These are phyloP conservation scores for Adansonia digitata DNA, from an alignment of 345 rosid genomes.

Conservation along the genomic window DNA sequence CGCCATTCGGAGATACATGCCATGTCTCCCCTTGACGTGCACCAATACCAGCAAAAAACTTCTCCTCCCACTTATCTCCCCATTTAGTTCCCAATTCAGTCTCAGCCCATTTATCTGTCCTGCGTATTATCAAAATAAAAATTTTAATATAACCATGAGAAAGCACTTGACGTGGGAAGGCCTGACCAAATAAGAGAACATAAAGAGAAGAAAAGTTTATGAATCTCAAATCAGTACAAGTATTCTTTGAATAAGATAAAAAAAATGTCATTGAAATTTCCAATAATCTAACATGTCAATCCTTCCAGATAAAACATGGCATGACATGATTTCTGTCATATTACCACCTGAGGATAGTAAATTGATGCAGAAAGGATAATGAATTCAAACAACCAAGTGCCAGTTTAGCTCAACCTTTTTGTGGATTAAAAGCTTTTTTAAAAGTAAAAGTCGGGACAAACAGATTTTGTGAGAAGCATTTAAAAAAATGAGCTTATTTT, in stretches of 20 bases:
- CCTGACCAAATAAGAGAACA: neutral
- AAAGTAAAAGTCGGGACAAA: too few relatives aligned
- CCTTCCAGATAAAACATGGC: neutral
- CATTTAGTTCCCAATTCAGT: slow-evolving; percentile 96
- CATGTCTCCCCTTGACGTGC: slow-evolving; percentile 99
- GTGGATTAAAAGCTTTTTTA: too few relatives aligned
- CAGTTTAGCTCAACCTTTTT: too few relatives aligned
- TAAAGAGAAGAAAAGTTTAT: neutral
- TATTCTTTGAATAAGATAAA: neutral
- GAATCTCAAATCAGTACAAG: neutral
- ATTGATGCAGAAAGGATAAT: neutral
- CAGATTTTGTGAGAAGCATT: too few relatives aligned
- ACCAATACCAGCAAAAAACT: slow-evolving; percentile 91
- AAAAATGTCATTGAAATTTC: neutral
- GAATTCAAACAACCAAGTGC: neutral
- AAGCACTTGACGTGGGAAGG: neutral
- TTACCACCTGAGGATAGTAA: neutral
- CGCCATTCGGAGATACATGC: slow-evolving; percentile 82
- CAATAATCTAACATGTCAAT: neutral
- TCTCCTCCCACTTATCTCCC: slow-evolving; percentile 99
- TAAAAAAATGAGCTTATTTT: too few relatives aligned
- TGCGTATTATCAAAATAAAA: slow-evolving; percentile 24
- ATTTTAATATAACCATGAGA: neutral
- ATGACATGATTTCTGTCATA: neutral
- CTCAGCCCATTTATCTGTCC: slow-evolving; percentile 99